These are phyloP conservation scores for Aureobasidium mangrovei DNA, from an alignment of 2,329 filamentous ascomycete species.

Conservation along the genomic window DNA sequence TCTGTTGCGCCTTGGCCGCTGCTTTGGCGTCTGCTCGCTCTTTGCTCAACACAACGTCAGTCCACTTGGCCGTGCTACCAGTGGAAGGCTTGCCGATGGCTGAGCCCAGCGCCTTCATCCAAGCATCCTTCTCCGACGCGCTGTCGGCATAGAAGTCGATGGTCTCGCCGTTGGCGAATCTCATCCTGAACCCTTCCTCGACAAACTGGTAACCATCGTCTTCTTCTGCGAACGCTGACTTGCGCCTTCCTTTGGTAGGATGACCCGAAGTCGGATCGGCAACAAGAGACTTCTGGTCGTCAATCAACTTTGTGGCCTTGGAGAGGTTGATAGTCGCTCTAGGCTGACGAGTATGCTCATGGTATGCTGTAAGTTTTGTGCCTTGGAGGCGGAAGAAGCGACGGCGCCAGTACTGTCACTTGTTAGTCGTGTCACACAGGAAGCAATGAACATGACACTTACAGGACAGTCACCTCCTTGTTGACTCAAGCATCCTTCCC, in stretches of 20 bases:
- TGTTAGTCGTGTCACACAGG: conserved; percentile 11
- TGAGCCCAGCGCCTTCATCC: conserved; percentile 84
- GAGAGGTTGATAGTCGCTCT: conserved; percentile 93
- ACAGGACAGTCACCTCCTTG: conserved; percentile 96
- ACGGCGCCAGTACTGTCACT: conserved; percentile 79
- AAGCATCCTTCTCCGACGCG: conserved; percentile 77
- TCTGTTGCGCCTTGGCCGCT: background rate
- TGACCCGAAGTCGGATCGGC: conserved; percentile 69
- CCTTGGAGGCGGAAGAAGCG: conserved; percentile 93
- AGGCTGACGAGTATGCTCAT: conserved; percentile 89
- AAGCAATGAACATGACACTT: conserved; percentile 40
- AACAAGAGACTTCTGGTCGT: conserved; percentile 75
- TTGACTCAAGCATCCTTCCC: conserved; percentile 86
- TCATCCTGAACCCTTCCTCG: conserved; percentile 96
- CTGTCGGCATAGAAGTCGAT: conserved; percentile 98
- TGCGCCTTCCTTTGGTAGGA: conserved; percentile 58
- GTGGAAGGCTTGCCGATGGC: conserved; percentile 50
- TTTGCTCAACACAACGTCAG: conserved; percentile 46
- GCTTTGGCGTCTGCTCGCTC: conserved; percentile 15
- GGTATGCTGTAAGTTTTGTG: conserved; percentile 86
- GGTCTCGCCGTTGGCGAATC: conserved; percentile 94
- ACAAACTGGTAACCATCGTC: conserved; percentile 99
- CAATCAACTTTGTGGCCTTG: conserved; percentile 87
- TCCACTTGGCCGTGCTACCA: conserved; percentile 46
- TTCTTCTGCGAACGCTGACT: conserved; percentile 93